phyloP scores from a whole-genome alignment of 805 yeast genomes.

The Saturnispora serradocipensis region DNA sequence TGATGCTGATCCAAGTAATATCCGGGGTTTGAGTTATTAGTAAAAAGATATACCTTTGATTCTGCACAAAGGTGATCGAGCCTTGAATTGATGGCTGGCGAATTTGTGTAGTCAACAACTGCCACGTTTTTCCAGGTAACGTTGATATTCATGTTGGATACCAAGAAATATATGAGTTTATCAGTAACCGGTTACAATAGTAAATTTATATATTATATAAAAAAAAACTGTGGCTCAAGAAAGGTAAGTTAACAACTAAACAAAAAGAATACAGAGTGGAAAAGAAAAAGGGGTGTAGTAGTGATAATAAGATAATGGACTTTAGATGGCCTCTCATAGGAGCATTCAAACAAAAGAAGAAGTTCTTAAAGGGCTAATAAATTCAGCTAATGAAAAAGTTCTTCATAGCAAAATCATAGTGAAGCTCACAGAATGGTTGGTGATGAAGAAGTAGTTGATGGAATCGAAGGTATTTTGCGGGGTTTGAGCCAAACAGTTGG shows the following conservation, averaged over 20 bases:
- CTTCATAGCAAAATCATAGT: not conserved
- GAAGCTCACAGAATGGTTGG: not conserved
- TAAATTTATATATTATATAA: not conserved
- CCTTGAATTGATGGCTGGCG: not conserved
- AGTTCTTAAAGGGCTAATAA: not conserved
- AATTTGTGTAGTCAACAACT: not conserved
- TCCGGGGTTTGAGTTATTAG: not conserved
- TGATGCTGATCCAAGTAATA: not conserved
- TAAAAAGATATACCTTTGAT: not conserved
- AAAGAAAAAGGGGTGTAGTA: not conserved
- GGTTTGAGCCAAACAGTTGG: slow-evolving; percentile 2
- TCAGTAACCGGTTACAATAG: not conserved
- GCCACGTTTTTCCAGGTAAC: not conserved
- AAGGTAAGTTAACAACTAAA: not conserved
- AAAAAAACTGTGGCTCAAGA: not conserved
- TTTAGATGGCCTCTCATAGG: not conserved
- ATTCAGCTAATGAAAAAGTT: not conserved
- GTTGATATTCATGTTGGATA: slow-evolving; percentile 17
- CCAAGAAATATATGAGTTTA: not conserved
- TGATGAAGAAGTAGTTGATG: not conserved
- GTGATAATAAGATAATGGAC: not conserved
- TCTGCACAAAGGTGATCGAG: not conserved
- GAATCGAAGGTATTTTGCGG: not conserved
- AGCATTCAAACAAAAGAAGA: not conserved
- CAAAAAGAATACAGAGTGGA: not conserved